Base-by-base conservation (phyloP, 2,329 filamentous ascomycete species). In the Neonectria coccinea region DNA sequence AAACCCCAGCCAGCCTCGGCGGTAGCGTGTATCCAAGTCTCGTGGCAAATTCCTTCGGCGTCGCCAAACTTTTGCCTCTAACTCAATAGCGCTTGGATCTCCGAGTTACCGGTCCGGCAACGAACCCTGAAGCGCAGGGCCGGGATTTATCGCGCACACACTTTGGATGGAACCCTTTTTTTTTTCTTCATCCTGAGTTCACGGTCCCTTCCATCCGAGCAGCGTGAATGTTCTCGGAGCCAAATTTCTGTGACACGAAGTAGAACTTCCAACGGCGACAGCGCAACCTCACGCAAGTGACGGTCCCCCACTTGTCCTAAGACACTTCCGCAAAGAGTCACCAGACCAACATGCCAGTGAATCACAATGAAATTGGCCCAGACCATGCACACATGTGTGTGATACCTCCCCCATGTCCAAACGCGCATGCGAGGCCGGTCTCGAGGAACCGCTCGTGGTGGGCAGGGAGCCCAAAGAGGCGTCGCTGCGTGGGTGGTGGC, bases 381-480 rank as follows among this genome's bases (percentile, higher is more conserved):
- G 20, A 22, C 20, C 51, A 54, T 58, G 55, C 55, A 36, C 59
- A 31, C 42, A 39, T 56, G 45, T 20, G 58, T 63, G 60, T 59
- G 60, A 59, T 50, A 59, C 56, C 56, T 52, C 41, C 61, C 53
- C 61, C 56, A 45, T 59, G 51, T 51, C 22, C 36, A 36, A 36
- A 31, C 42, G 39, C 42, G 60, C 55, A 63, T 57, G 50, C 44
- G 53, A 58, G 36, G 51, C 33, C 60, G 22, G 57, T 42, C 27
- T 51, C 29, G 29, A 51, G 25, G 61, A 64, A 59, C 61, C 29
- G 41, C 33, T 64, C 56, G 39, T 59, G 56, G 61, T 64, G 56
- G 55, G 27, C 50, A 59, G 33, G 44, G 39, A 25, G 27, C 61
- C 51, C 25, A 50, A 64, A 52, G 31, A 36, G 56, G 51, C 25